Evolutionary conservation across 345 rosid genomes (phyloP).

Genomic region (Trapa incisa): DNA sequence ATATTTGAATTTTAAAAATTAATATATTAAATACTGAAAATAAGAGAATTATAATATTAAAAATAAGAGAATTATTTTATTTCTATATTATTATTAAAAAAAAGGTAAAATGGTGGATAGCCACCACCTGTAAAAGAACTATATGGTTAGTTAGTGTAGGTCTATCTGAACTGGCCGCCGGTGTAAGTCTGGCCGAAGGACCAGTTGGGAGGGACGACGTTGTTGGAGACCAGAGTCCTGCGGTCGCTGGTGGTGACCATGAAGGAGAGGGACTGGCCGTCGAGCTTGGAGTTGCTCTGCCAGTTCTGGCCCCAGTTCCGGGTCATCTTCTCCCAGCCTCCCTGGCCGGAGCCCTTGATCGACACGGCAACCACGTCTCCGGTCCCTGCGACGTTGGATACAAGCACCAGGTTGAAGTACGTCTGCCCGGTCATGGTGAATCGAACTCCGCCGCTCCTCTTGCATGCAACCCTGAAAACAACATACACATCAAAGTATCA

Average conservation of each 20-base stretch:
- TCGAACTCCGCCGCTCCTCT: conserved; percentile 37
- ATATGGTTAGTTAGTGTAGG: too few relatives aligned
- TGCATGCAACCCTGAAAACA: conserved; percentile 30
- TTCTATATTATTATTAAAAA: too few relatives aligned
- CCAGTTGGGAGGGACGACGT: conserved; percentile 39
- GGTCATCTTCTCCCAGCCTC: conserved; percentile 41
- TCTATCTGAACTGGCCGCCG: conserved; percentile 29
- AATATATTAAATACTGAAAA: too few relatives aligned
- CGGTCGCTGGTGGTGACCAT: conserved; percentile 47
- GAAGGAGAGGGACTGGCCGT: conserved; percentile 51
- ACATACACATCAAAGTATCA: too few relatives aligned
- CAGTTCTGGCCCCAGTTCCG: conserved; percentile 63
- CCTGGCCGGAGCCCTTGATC: conserved; percentile 32
- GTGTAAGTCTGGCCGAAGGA: conserved; percentile 42
- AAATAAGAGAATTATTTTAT: too few relatives aligned
- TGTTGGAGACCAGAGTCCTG: conserved; percentile 23
- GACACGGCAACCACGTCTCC: conserved; percentile 37
- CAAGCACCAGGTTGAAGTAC: conserved; percentile 47
- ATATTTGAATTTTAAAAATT: too few relatives aligned
- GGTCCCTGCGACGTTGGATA: conserved; percentile 47
- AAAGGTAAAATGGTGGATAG: too few relatives aligned
- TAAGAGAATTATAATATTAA: too few relatives aligned
- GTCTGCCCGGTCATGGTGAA: conserved; percentile 59
- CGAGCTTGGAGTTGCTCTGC: conserved; percentile 45
- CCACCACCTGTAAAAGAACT: too few relatives aligned